Conservation (phyloP, 2,329 filamentous ascomycete genomes). For the Stromatinia cepivora region DNA sequence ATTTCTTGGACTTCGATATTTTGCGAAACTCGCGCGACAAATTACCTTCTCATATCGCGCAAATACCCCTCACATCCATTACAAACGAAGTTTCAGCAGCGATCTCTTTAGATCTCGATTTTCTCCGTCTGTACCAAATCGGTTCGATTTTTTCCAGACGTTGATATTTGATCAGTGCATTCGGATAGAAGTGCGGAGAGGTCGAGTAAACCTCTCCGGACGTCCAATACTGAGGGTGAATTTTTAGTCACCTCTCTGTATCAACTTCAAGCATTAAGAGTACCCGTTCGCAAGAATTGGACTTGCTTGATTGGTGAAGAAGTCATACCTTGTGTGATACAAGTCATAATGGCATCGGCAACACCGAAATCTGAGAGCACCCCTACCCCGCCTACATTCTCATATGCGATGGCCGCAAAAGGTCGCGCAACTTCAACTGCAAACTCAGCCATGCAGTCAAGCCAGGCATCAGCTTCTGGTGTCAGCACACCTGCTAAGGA, state of each 20-base stretch:
- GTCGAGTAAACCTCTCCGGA: slow-evolving; percentile 44
- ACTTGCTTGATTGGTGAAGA: slow-evolving; percentile 11
- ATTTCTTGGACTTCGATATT: slow-evolving; percentile 18
- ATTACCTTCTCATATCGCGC: not conserved
- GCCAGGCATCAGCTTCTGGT: slow-evolving; percentile 37
- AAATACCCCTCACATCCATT: not conserved
- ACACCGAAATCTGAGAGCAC: slow-evolving; percentile 41
- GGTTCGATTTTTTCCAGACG: slow-evolving; percentile 2
- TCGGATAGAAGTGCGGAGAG: slow-evolving; percentile 41
- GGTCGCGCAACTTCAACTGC: slow-evolving; percentile 52
- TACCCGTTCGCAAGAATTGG: slow-evolving; percentile 14
- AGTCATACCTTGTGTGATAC: slow-evolving; percentile 17
- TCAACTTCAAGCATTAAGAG: slow-evolving; percentile 11
- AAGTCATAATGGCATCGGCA: slow-evolving; percentile 46
- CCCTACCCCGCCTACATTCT: slow-evolving; percentile 63
- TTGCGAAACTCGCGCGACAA: slow-evolving; percentile 17
- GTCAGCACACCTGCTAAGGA: slow-evolving; percentile 40
- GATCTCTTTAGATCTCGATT: slow-evolving; percentile 4
- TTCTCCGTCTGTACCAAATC: slow-evolving; percentile 1
- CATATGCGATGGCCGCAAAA: slow-evolving; percentile 94
- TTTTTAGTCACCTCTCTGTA: slow-evolving; percentile 30
- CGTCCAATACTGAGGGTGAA: slow-evolving; percentile 39
- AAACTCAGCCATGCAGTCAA: slow-evolving; percentile 35
- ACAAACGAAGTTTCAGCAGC: not conserved
- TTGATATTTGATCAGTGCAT: slow-evolving; percentile 30